Conservation (phyloP, 805 yeast genomes). For the Pichia californica region DNA sequence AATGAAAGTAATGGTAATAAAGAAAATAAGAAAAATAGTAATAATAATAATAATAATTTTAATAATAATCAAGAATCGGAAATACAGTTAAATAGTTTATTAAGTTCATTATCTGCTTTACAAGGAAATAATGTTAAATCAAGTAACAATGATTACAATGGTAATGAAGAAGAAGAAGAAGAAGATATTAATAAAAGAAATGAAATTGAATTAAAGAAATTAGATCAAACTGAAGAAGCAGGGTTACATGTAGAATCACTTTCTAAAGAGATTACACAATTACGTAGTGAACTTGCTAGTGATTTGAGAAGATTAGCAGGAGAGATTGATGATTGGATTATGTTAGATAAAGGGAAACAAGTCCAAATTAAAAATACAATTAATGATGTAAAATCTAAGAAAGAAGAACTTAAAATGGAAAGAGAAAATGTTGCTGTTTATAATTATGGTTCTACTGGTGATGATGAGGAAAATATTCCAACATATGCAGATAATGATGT, state of each 20-base stretch:
- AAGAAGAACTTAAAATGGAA: slow-evolving; percentile 1
- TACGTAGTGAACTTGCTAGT: slow-evolving; percentile 20
- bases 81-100: slow-evolving; percentile 1
- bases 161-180: not conserved
- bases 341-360: slow-evolving; percentile 13
- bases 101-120: slow-evolving; percentile 7
- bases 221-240: slow-evolving; percentile 14
- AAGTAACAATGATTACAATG: not conserved
- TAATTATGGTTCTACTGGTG: slow-evolving; percentile 5
- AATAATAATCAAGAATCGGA: not conserved
- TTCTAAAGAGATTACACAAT: slow-evolving; percentile 11
- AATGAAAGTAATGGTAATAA: not conserved
- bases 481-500: slow-evolving; percentile 12
- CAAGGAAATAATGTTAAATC: not conserved
- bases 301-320: slow-evolving; percentile 24
- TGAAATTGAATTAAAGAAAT: not conserved
- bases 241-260: slow-evolving; percentile 16
- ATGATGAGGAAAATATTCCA: slow-evolving; percentile 17
- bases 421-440: slow-evolving; percentile 6
- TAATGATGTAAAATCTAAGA: slow-evolving; percentile 2
- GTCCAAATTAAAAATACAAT: not conserved
- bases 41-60: not conserved
- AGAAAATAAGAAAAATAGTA: not conserved
- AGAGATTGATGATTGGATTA: slow-evolving; percentile 28
- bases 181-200: not conserved